Evolutionary conservation across 1,284 basidiomycete genomes (phyloP).

Genomic region (Cerioporus squamosus): DNA sequence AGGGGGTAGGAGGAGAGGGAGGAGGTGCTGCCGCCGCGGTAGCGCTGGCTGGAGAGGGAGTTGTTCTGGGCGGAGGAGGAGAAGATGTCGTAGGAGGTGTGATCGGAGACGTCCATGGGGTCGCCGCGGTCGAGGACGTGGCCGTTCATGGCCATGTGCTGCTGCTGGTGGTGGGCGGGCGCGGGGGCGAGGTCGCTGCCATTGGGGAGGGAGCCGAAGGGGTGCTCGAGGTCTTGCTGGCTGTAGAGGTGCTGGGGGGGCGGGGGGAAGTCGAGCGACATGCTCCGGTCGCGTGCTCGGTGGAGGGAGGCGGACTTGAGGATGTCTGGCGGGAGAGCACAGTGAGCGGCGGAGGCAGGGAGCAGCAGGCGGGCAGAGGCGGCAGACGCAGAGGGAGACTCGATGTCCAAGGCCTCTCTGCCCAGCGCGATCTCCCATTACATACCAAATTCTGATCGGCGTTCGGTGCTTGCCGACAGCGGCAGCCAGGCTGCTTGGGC

Average conservation of each 20-base stretch:
- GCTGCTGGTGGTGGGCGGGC: constrained; percentile 23
- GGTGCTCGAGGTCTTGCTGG: constrained; percentile 43
- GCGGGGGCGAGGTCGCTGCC: constrained; percentile 27
- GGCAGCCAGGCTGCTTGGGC: constrained; percentile 41
- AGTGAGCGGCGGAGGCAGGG: constrained; percentile 15
- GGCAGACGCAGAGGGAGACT: constrained; percentile 3
- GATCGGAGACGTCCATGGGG: constrained; percentile 39
- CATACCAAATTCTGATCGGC: constrained; percentile 56
- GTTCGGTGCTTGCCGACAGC: constrained; percentile 44
- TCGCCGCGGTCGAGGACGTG: constrained; percentile 37
- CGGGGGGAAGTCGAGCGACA: constrained; percentile 61
- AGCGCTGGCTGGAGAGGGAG: constrained; percentile 45
- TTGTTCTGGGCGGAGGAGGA: constrained; percentile 41
- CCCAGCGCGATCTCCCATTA: constrained; percentile 31
- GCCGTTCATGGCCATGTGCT: constrained; percentile 32
- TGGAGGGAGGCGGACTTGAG: constrained; percentile 48
- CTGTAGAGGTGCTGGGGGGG: constrained; percentile 51
- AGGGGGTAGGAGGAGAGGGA: constrained; percentile 57
- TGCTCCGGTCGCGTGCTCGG: constrained; percentile 42
- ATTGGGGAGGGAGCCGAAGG: constrained; percentile 30
- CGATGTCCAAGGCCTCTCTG: neutral
- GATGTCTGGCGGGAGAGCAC: constrained; percentile 34
- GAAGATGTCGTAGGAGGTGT: constrained; percentile 62
- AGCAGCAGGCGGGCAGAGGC: constrained; percentile 6
- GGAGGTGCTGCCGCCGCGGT: constrained; percentile 66